Conservation (phyloP, 352 stramenopile genomes). For the Globisporangium paroecandrum region DNA sequence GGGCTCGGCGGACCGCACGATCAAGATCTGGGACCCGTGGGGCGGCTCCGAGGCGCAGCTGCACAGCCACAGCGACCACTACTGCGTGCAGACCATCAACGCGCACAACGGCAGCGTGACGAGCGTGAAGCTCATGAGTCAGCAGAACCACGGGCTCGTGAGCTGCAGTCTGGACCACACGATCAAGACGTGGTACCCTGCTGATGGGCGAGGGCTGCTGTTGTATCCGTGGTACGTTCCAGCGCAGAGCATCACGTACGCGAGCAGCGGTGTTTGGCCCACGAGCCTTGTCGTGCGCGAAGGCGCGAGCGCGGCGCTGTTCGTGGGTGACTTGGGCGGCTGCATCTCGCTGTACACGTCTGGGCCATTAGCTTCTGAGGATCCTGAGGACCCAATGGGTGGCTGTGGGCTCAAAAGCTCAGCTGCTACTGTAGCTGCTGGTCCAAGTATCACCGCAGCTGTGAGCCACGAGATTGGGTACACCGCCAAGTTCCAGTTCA, state of each 20-base stretch:
- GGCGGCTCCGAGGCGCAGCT: slow-evolving; percentile 34
- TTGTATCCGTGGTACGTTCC: slow-evolving; percentile 69
- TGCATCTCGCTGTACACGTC: slow-evolving; percentile 57
- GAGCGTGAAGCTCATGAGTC: slow-evolving; percentile 37
- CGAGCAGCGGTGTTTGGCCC: slow-evolving; percentile 56
- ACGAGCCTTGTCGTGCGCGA: slow-evolving; percentile 53
- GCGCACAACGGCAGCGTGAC: slow-evolving; percentile 55
- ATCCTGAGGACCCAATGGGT: background rate
- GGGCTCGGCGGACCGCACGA: slow-evolving; percentile 58
- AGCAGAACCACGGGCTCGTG: slow-evolving; percentile 50
- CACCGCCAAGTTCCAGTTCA: slow-evolving; percentile 36
- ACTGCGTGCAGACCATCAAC: slow-evolving; percentile 64
- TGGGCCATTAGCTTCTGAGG: background rate
- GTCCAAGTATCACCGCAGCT: background rate
- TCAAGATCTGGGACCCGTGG: slow-evolving; percentile 76
- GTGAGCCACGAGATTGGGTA: slow-evolving; percentile 13
- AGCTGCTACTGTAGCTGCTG: background rate
- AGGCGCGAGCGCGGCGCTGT: slow-evolving; percentile 41
- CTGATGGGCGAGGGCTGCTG: slow-evolving; percentile 50
- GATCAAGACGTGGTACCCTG: slow-evolving; percentile 63
- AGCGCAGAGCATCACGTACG: slow-evolving; percentile 48
- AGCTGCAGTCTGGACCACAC: slow-evolving; percentile 71
- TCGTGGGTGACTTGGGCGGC: slow-evolving; percentile 61
- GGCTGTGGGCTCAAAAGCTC: background rate
- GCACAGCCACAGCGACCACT: slow-evolving; percentile 28